phyloP scores from a whole-genome alignment of 345 rosid genomes.

The Sisymbrium irio region DNA sequence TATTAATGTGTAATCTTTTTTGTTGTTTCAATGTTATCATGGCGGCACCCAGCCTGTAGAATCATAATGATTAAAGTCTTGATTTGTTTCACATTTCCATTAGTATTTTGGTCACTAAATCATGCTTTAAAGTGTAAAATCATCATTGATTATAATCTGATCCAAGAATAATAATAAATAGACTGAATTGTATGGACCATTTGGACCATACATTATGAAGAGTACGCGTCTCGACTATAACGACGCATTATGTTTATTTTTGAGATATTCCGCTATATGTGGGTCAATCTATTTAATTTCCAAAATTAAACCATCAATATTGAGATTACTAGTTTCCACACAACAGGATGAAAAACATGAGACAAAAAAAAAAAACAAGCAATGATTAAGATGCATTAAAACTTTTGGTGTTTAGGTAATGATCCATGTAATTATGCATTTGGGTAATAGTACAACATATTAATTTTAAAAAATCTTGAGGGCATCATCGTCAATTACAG shows the following conservation, averaged over 20 bases:
- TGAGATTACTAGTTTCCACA: neutral
- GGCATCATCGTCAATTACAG: neutral
- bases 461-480: neutral
- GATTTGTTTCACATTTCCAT: constrained; percentile 27
- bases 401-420: neutral
- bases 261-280: neutral
- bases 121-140: constrained; percentile 14
- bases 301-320: neutral
- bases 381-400: neutral
- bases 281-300: constrained; percentile 5
- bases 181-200: constrained; percentile 21
- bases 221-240: constrained; percentile 24
- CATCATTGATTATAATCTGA: constrained; percentile 32
- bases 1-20: constrained; percentile 1
- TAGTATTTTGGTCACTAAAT: constrained; percentile 26
- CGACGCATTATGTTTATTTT: neutral
- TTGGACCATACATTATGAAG: constrained; percentile 31
- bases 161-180: constrained; percentile 30
- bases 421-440: neutral
- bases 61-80: constrained; percentile 33
- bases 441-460: neutral
- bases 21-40: constrained; percentile 10
- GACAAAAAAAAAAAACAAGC: neutral
- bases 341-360: no score
- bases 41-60: constrained; percentile 25